Base-by-base conservation (phyloP, 2,329 filamentous ascomycete genomes). In the Proliferodiscus dingleyae region DNA sequence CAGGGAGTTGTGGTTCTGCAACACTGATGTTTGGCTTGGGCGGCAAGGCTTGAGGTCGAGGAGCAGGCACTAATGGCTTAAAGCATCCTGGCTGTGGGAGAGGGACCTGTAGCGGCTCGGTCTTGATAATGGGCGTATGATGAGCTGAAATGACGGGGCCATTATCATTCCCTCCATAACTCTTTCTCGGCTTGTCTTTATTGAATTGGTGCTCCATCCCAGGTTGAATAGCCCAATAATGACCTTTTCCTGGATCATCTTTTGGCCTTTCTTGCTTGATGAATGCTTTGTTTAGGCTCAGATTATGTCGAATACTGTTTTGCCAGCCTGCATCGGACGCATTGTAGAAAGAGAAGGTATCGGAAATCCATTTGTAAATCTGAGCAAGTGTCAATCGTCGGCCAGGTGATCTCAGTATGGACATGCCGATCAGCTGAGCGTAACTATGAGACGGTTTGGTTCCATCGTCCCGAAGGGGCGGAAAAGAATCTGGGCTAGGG, bases 341-440 rank as follows among this genome's bases (percentile, higher is more conserved):
- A 56, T 80, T 83, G 71, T 97, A 98, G 68, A 91, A 96, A 4
- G 80, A 83, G 64, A 87, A 97, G 15, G 85, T 90, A 64, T 94
- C 88, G n/a, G 89, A 94, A 59, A 98, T 97, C 91, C 93, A 98
- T 64, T 95, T 95, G 76, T 97, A 98, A 57, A 98, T 98, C 66
- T 96, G 89, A 21, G 89, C 83, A 15, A 98, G 76, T 1, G 93
- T 97, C 51, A 97, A 74, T 42, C 87, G 85, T 49, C 89, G 83
- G 50, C 84, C 81, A 10, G 87, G 84, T 4, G 93, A 88, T 51
- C 90, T 83, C 18, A 97, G 74, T 58, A 98, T 96, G 41, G 93
- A 89, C 90, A 96, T 96, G 63, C 88, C 93, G 54, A 97, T 97
- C 57, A 98, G 77, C 57, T 86, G 87, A 16, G 93, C 91, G 64